Evolutionary conservation across 2,329 filamentous ascomycete genomes (phyloP), one percentile per base, ranked within the genome.

Genomic region (Clonostachys solani): DNA sequence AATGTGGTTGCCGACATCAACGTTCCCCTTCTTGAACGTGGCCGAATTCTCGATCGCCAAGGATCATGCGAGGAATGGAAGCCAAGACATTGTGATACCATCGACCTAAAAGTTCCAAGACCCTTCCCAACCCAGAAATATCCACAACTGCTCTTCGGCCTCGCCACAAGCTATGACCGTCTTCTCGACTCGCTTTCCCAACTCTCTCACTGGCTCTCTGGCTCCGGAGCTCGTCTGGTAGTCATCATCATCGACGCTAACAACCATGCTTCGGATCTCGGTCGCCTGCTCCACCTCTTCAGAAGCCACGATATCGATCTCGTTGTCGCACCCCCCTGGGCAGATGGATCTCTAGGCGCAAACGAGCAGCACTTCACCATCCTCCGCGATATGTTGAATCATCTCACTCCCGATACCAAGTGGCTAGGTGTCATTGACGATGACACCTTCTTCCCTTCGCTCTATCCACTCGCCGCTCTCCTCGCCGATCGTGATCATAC

Each of bases 351-450:
- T 5, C 65, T 68, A 33, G 64, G 60, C 4, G 69, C 76, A 29
- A 75, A 78, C 41, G 71, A 80, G 50, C 77, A 79, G 37, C 80
- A 83, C 56, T 83, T 83, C 56, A 69, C 76, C 12, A 68, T 83
- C 12, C 60, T 83, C 9, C 65, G 71, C 29, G 67, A 76, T 36
- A 68, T 83, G 50, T 61, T 78, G 19, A 57, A 67, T 19, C 64
- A 72, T 44, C 59, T 66, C 33, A 69, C 63, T 10, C 60, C 69
- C 0, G 55, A 67, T 13, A 80, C 78, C 0, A 64, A 67, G 33
- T 84, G 81, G 80, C 70, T 74, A 13, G 74, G 72, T 42, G 66
- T 84, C 43, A 71, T 84, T 36, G 80, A 84, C 56, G 81, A 84
- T 55, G 81, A 84, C 54, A 84, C 81, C 2, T 84, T 84, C 60